Percentiles rank a stretch among this genome's conserved stretches.
Conservation (phyloP, 1,284 basidiomycete species). For the Pascua guehoae region DNA sequence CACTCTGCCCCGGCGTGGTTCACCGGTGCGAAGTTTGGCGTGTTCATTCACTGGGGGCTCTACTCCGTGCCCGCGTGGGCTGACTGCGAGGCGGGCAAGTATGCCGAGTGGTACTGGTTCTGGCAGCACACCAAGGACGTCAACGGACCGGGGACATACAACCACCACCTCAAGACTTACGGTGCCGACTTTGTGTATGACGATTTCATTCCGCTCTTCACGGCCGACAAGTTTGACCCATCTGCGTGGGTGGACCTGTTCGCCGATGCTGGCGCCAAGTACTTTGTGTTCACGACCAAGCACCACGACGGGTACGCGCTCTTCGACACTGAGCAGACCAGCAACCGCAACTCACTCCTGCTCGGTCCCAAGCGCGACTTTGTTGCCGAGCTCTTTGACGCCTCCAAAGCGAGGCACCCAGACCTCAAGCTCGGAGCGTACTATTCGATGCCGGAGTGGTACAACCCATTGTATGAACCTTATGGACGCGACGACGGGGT, state of each 20-base stretch:
- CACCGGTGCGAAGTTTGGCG: constrained; percentile 19
- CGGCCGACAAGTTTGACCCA: constrained; percentile 56
- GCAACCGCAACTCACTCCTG: constrained; percentile 54
- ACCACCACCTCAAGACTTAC: constrained; percentile 55
- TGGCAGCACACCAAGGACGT: constrained; percentile 36
- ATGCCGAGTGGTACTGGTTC: constrained; percentile 58
- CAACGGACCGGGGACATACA: constrained; percentile 50
- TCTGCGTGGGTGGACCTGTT: constrained; percentile 58
- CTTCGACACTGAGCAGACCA: constrained; percentile 56
- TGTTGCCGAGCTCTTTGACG: constrained; percentile 56
- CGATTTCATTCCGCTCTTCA: constrained; percentile 59
- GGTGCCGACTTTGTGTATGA: constrained; percentile 57
- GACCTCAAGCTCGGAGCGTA: constrained; percentile 22
- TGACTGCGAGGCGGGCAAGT: constrained; percentile 32
- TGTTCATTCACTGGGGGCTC: constrained; percentile 63
- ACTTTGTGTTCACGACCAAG: constrained; percentile 59
- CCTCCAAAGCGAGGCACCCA: constrained; percentile 48
- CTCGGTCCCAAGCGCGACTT: constrained; percentile 58
- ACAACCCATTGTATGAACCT: constrained; percentile 56
- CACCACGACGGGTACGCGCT: constrained; percentile 53
- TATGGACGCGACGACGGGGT: constrained; percentile 52
- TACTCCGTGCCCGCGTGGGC: constrained; percentile 51
- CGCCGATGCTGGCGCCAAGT: constrained; percentile 59
- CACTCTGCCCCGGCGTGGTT: constrained; percentile 14
- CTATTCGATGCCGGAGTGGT: constrained; percentile 55